Evolutionary conservation across 768 basidiomycete species (phyloP), one percentile per base, ranked within the genome.

Genomic region (Mycena latifolia): DNA sequence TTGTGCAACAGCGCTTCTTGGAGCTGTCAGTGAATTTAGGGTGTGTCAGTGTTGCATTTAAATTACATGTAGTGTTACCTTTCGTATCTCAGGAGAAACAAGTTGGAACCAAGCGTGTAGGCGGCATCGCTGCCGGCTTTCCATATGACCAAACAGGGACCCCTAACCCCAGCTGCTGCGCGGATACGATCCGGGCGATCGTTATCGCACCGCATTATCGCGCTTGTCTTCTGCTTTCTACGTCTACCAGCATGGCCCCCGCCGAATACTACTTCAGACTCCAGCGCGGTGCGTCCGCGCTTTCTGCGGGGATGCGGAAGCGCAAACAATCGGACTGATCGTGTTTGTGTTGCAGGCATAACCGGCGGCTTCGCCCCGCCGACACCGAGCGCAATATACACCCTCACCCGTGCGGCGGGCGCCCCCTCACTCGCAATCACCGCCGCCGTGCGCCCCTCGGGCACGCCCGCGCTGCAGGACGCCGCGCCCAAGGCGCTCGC

Each of bases 361-460:
- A 76, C 80, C 15, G 92, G 92, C 31, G 93, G 93, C 45, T 92
- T 94, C 72, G 87, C 86, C 15, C 89, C 91, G 0, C 88, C 93
- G 5, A 88, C 81, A 9, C 88, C 90, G 4, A 77, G 77, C 28
- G 87, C 85, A 17, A 77, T 90, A 71, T 80, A 87, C 73, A 81
- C 81, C 27, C 71, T 94, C 68, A 84, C 86, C 24, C 79, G 82
- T 50, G 50, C 80, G 2, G 58, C 74, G 3, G 71, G 70, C 9
- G 76, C 80, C 50, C 43, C 79, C 17, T 65, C 70, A 25, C 80
- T 92, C 54, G 72, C 77, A 28, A 77, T 93, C 71, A 72, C 81
- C 18, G 78, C 84, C 17, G 80, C 85, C 3, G 66, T 82, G 10
- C 88, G 91, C 47, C 75, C 78, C 0, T 73, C 79, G 8, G 89